Percentiles rank a stretch among this genome's conserved stretches.
These are phyloP conservation scores for Selenicereus undatus DNA, from an alignment of 148 eudicot species.

Conservation along the genomic window DNA sequence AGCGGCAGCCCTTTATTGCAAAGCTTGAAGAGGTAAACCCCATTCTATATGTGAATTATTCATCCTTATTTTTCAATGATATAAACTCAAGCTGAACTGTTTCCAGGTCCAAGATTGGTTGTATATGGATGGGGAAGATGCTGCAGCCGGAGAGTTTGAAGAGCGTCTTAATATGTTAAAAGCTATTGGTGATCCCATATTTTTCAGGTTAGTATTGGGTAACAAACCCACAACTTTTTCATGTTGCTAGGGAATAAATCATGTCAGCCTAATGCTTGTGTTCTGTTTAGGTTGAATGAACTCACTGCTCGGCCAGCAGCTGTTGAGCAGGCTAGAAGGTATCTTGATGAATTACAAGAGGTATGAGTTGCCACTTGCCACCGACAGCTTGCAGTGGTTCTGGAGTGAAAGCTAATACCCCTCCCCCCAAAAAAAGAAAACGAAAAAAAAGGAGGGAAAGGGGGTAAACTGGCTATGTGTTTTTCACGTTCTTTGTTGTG, in stretches of 20 bases:
- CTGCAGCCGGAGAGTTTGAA: conserved; percentile 74
- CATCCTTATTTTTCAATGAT: conserved; percentile 2
- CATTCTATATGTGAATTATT: not conserved
- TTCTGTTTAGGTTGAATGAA: conserved; percentile 58
- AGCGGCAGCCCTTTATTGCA: conserved; percentile 62
- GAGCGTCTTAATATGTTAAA: conserved; percentile 69
- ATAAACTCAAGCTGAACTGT: conserved; percentile 1
- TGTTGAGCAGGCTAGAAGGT: conserved; percentile 55
- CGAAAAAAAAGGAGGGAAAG: not conserved
- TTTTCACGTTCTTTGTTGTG: not conserved
- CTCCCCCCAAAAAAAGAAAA: too few species aligned
- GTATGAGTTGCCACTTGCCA: conserved; percentile 31
- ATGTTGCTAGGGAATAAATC: not conserved
- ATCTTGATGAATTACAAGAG: conserved; percentile 65
- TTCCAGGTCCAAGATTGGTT: conserved; percentile 94
- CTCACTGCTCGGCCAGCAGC: conserved; percentile 89
- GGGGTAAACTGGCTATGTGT: not conserved
- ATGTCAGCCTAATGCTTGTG: conserved; percentile 14
- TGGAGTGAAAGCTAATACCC: not conserved
- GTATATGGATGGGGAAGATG: conserved; percentile 99
- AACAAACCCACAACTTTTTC: not conserved
- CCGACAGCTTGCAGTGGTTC: not conserved
- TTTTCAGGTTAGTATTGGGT: conserved; percentile 59
- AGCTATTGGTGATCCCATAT: conserved; percentile 92
- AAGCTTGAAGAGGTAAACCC: conserved; percentile 83